These are phyloP conservation scores for Serpula lacrymans DNA, from an alignment of 768 basidiomycete genomes.

Conservation along the genomic window DNA sequence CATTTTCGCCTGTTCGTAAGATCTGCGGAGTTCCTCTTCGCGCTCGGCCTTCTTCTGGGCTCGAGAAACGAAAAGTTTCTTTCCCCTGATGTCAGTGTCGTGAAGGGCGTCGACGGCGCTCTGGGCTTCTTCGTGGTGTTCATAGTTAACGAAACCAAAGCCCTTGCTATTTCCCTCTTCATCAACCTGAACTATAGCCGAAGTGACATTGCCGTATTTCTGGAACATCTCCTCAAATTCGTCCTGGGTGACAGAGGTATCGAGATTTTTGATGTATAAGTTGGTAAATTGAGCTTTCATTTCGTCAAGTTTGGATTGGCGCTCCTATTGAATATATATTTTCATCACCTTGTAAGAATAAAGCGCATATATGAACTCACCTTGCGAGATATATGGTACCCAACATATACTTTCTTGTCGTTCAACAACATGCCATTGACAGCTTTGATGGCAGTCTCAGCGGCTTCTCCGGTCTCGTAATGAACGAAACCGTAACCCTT, in stretches of 20 bases:
- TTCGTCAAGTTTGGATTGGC: constrained; percentile 97
- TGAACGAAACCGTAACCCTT: constrained; percentile 99
- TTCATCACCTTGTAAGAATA: too few relatives aligned
- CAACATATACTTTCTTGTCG: constrained; percentile 99
- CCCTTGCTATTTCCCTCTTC: constrained; percentile 93
- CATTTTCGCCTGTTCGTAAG: constrained; percentile 93
- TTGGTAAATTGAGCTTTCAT: constrained; percentile 98
- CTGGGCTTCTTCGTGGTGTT: constrained; percentile 88
- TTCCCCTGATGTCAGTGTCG: constrained; percentile 79
- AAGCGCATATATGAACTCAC: constrained; percentile 31
- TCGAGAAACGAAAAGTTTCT: constrained; percentile 91
- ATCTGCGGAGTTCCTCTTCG: constrained; percentile 91
- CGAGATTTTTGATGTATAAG: constrained; percentile 97
- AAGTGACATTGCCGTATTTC: constrained; percentile 80
- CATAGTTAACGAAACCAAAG: constrained; percentile 98
- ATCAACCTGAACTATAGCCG: constrained; percentile 79
- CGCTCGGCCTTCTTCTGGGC: constrained; percentile 99
- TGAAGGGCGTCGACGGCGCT: constrained; percentile 86
- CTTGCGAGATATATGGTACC: constrained; percentile 96
- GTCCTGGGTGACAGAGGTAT: constrained; percentile 75
- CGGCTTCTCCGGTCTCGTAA: constrained; percentile 96
- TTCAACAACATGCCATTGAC: constrained; percentile 99
- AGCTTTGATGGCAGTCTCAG: constrained; percentile 93
- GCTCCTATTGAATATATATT: constrained; percentile 56
- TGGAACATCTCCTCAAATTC: constrained; percentile 84